Evolutionary conservation across 305 asterid genomes (phyloP), one percentile per base, ranked within the genome.

Genomic region (Nicotiana rustica): DNA sequence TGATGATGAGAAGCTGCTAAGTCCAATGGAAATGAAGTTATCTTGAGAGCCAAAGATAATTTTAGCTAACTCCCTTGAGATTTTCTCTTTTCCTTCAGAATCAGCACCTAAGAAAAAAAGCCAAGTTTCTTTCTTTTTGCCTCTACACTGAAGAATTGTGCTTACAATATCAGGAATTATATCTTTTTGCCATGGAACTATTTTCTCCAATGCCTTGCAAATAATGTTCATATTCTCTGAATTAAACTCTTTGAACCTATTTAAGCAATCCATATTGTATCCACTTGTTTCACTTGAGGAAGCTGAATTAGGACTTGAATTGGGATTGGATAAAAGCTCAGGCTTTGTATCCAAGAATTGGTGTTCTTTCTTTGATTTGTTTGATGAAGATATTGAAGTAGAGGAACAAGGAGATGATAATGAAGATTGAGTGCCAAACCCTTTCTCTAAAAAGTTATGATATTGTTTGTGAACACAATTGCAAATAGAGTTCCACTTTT

Each of bases 271-370:
- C 87, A 85, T 68, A 67, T 71, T 52, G 77, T 89, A 88, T 19
- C 86, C 92, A 61, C 91, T 94, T 62, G 96, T 93, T 89, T 93
- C 98, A 77, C 99, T 96, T 2, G 97, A 96, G 31, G 99, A 94
- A 84, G 97, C 94, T n/a, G 99, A 94, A 67, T 96, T 96, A 5
- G 99, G 98, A 84, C 98, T 94, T 0, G 98, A 96, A 77, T 92
- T 93, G 0, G 97, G 99, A 86, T 96, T 96, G 6, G 97, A 94
- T 60, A 92, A 84, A 77, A 94, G 96, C 19, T 91, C 97, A 1
- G 96, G 94, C 31, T 89, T 92, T 21, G 86, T 55, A 61, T 73
- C 83, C 17, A 92, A 89, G 84, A 86, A 86, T 56, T 91, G 88
- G 31, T 85, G 87, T 61, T 91, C 91, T 38, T 85, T 85, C 3